These are phyloP conservation scores for Heterobasidion irregulare DNA, from an alignment of 1,284 basidiomycete genomes.

Conservation along the genomic window DNA sequence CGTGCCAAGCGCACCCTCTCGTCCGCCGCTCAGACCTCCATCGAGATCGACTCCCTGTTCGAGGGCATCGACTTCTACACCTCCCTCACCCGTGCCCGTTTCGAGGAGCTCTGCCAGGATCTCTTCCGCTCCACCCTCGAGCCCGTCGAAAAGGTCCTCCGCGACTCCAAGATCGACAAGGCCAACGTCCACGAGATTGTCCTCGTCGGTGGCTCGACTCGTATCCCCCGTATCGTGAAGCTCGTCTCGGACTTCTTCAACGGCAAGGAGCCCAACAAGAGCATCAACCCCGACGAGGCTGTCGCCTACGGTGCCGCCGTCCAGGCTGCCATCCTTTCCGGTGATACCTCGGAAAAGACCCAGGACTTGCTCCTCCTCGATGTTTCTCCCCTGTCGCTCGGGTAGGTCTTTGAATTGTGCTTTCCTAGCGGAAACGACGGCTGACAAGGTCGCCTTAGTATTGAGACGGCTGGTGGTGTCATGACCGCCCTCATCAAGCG, in stretches of 20 bases:
- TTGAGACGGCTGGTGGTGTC: conserved; percentile 99
- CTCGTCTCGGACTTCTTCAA: conserved; percentile 99
- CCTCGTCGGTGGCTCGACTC: conserved; percentile 96
- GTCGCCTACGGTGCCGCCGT: conserved; percentile 99
- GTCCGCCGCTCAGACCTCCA: conserved; percentile 92
- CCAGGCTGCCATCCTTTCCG: conserved; percentile 96
- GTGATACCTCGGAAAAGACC: conserved; percentile 97
- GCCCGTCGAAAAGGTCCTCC: conserved; percentile 97
- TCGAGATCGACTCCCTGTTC: conserved; percentile 97
- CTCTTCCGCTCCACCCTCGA: conserved; percentile 96
- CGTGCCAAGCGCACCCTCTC: conserved; percentile 98
- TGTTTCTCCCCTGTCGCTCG: conserved; percentile 92
- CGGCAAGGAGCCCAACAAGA: conserved; percentile 93
- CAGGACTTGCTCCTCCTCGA: conserved; percentile 96
- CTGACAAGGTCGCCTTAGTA: conserved; percentile 32
- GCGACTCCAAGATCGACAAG: conserved; percentile 98
- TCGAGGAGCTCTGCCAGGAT: conserved; percentile 97
- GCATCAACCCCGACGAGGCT: conserved; percentile 99
- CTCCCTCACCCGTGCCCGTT: conserved; percentile 95
- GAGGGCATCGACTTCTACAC: conserved; percentile 99
- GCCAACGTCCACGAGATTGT: conserved; percentile 93
- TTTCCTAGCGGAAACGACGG: background rate
- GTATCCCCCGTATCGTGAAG: conserved; percentile 98
- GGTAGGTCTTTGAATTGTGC: conserved; percentile 12
- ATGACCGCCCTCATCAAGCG: conserved; percentile 97